phyloP scores from a whole-genome alignment of 768 basidiomycete genomes.

The Boletales sp. region DNA sequence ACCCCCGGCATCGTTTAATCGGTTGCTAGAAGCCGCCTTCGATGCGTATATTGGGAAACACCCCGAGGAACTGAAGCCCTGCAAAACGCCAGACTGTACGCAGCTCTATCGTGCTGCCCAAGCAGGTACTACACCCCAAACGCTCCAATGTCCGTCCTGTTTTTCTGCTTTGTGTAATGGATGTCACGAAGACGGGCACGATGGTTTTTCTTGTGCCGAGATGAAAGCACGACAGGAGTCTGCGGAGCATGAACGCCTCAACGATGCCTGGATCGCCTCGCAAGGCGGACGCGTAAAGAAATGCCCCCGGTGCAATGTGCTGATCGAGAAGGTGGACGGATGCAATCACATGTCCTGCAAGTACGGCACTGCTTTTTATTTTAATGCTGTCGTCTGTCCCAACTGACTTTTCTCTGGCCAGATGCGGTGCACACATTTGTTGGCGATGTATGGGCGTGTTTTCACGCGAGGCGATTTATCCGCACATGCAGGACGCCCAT shows the following conservation, averaged over 20 bases:
- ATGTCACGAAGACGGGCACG: conserved; percentile 61
- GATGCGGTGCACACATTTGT: conserved; percentile 74
- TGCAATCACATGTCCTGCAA: conserved; percentile 79
- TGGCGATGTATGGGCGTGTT: conserved; percentile 59
- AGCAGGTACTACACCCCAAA: conserved; percentile 31
- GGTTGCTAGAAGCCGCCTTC: conserved; percentile 54
- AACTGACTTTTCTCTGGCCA: conserved; percentile 10
- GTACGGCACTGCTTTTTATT: conserved; percentile 6
- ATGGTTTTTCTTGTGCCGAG: conserved; percentile 57
- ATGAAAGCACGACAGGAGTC: conserved; percentile 28
- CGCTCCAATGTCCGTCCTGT: conserved; percentile 66
- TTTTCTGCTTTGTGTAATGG: conserved; percentile 58
- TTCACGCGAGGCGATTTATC: conserved; percentile 25
- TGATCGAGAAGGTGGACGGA: conserved; percentile 67
- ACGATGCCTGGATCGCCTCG: conserved; percentile 51
- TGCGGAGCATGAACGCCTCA: conserved; percentile 50
- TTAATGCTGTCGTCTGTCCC: too few relatives aligned
- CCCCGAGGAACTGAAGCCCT: conserved; percentile 62
- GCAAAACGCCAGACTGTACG: conserved; percentile 74
- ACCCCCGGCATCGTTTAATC: conserved; percentile 47
- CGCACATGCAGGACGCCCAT: conserved; percentile 37
- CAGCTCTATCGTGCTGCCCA: conserved; percentile 62
- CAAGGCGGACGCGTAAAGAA: conserved; percentile 58
- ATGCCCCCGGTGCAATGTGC: conserved; percentile 66
- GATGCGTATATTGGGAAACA: conserved; percentile 53